Conservation (phyloP, 208 protist genomes). For the Leishmania major region DNA sequence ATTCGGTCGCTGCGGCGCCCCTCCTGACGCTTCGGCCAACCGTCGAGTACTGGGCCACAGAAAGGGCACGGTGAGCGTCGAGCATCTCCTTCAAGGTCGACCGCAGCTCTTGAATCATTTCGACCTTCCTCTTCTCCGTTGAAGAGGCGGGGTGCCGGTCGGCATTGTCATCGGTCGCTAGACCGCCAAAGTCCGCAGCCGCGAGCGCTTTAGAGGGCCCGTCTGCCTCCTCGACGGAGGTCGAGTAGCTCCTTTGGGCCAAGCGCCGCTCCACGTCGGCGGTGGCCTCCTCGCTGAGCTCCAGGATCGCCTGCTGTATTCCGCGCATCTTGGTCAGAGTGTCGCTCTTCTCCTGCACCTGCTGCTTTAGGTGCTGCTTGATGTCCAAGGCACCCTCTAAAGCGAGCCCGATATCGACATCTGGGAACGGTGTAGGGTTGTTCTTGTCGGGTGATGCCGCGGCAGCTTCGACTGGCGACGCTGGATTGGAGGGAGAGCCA, state of each 20-base stretch:
- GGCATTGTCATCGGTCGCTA: neutral
- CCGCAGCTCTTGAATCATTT: slow-evolving; percentile 27
- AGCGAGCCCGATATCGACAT: slow-evolving; percentile 7
- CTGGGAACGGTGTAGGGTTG: neutral
- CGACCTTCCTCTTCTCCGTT: slow-evolving; percentile 11
- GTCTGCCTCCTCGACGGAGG: neutral
- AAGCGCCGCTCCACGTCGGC: slow-evolving; percentile 33
- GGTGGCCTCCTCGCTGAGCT: slow-evolving; percentile 38
- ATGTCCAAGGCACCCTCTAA: slow-evolving; percentile 14
- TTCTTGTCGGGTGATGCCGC: neutral
- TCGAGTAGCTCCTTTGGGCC: neutral
- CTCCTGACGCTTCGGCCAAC: neutral
- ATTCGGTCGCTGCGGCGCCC: neutral
- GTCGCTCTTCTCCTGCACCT: slow-evolving; percentile 36
- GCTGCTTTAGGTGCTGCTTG: slow-evolving; percentile 17
- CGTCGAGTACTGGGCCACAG: neutral
- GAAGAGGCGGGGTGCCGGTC: neutral
- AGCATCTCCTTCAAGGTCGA: slow-evolving; percentile 33
- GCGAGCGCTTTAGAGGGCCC: neutral
- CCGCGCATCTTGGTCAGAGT: slow-evolving; percentile 50
- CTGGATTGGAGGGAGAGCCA: neutral
- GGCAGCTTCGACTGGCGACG: neutral
- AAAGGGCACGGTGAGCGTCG: slow-evolving; percentile 11
- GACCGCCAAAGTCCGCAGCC: neutral
- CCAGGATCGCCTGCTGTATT: slow-evolving; percentile 47